Conservation (phyloP, 164 flowering plant genomes). For the Berberis vulgaris region DNA sequence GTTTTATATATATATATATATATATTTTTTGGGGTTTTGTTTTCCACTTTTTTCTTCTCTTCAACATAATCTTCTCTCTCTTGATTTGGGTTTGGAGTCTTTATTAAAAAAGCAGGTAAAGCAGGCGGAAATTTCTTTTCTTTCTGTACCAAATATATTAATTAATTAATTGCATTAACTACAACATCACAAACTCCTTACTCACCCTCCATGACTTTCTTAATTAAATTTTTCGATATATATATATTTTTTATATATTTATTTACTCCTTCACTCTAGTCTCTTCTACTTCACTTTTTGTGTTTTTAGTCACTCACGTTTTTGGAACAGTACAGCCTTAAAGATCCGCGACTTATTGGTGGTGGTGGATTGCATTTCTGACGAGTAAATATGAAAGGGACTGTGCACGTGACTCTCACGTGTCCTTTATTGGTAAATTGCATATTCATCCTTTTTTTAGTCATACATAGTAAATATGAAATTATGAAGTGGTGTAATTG, state of each 20-base stretch:
- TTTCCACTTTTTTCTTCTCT: slow-evolving; percentile 13
- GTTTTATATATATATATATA: slow-evolving; percentile 8
- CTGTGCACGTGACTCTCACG: no score
- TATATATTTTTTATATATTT: background rate
- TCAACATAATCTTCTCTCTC: background rate
- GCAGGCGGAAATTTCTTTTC: slow-evolving; percentile 29
- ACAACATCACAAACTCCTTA: background rate
- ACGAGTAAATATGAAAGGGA: no score
- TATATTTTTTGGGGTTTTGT: slow-evolving; percentile 3
- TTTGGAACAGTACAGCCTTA: no score
- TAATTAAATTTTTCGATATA: background rate
- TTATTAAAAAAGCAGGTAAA: slow-evolving; percentile 25
- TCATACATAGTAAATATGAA: no score
- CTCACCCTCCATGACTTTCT: background rate
- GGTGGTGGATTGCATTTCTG: no score
- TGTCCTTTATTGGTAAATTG: no score
- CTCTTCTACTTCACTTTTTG: no score
- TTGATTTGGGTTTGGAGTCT: background rate
- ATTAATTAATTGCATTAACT: slow-evolving; percentile 3
- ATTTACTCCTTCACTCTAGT: no score
- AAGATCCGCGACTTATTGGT: no score
- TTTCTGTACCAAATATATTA: slow-evolving; percentile 2
- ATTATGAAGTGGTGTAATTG: no score
- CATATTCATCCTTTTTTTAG: no score
- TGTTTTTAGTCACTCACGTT: no score